Base-by-base conservation (phyloP, 352 stramenopile genomes). In the Pythium plurisporium region DNA sequence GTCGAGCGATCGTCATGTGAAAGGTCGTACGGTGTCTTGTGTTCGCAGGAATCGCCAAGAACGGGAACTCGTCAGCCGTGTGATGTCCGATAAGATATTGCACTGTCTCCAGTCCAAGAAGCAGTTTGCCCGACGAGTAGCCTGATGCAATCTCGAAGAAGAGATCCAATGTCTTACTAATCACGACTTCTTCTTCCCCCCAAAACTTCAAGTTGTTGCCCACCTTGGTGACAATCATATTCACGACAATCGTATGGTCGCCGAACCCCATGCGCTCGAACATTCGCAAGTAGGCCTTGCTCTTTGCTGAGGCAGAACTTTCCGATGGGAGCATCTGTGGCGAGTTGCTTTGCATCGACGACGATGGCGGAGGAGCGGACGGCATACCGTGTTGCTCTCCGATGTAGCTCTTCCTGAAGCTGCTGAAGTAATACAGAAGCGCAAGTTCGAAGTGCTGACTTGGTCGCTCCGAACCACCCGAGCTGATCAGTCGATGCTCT, bases 141-240 rank as follows among this genome's bases (percentile, higher is more conserved):
- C 95, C 96, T 20, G 91, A 95, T 14, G 96, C 92, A 70, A 99
- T 97, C 69, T 99, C 96, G 41, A 98, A 95, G 50, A 99, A 97
- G 1, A 99, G 80, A 52, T 95, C 84, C 26, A 99, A 75, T 14
- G 96, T 99, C 62, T 97, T 97, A 64, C 76, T 87, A 64, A 99
- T 91, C 58, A 99, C 89, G 46, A 98, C 89, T 63, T 98, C 79
- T 22, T 98, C 85, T 51, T 98, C 87, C 20, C 93, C 93, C 96
- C 96, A 99, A 64, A 97, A 99, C 78, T 99, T 99, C 23, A 99
- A 82, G 72, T 99, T 99, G 69, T 99, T 99, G 63, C 95, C 95
- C 53, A 99, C 89, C 78, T 99, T 99, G 30, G 94, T 99, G 25
- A 99, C 91, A 63, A 99, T 98, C 64, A 98, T 96, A 74, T 99